These are phyloP conservation scores for Penicillium sp. DNA, from an alignment of 2,329 filamentous ascomycete species.

Conservation along the genomic window DNA sequence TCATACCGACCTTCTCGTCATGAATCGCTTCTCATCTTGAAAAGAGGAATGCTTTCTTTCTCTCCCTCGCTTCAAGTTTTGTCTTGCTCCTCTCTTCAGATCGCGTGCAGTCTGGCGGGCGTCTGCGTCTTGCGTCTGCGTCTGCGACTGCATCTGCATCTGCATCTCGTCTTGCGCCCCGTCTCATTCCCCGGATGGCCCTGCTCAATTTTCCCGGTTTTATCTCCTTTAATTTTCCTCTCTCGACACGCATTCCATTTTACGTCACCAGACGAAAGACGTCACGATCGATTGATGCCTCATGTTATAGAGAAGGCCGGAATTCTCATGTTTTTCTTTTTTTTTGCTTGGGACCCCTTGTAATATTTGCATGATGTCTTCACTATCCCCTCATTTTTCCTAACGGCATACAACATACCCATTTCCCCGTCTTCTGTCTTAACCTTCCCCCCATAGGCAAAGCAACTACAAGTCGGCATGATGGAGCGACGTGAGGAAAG, in stretches of 20 bases:
- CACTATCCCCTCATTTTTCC: constrained; percentile 18
- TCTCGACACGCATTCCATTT: constrained; percentile 33
- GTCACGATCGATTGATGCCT: constrained; percentile 49
- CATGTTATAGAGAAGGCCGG: constrained; percentile 46
- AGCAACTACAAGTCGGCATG: not conserved
- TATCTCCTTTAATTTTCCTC: constrained; percentile 13
- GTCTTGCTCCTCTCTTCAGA: constrained; percentile 15
- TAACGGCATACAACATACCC: constrained; percentile 13
- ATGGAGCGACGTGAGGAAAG: constrained; percentile 16
- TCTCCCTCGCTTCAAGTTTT: constrained; percentile 2
- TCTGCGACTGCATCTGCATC: constrained; percentile 7
- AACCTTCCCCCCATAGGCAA: not conserved
- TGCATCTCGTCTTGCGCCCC: constrained; percentile 5
- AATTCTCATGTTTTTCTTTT: constrained; percentile 21
- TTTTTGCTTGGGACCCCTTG: constrained; percentile 27
- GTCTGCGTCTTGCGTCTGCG: constrained; percentile 5
- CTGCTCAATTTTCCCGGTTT: not conserved
- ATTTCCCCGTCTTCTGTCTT: not conserved
- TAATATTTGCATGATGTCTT: constrained; percentile 33
- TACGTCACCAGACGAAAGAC: constrained; percentile 38
- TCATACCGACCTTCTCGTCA: constrained; percentile 19
- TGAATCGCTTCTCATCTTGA: constrained; percentile 26
- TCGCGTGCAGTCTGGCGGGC: constrained; percentile 21
- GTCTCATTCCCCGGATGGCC: not conserved
- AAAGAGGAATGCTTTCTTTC: constrained; percentile 7